Evolutionary conservation across 2,329 filamentous ascomycete species (phyloP), one percentile per base, ranked within the genome.

Genomic region (Lasiodiplodia theobromae): DNA sequence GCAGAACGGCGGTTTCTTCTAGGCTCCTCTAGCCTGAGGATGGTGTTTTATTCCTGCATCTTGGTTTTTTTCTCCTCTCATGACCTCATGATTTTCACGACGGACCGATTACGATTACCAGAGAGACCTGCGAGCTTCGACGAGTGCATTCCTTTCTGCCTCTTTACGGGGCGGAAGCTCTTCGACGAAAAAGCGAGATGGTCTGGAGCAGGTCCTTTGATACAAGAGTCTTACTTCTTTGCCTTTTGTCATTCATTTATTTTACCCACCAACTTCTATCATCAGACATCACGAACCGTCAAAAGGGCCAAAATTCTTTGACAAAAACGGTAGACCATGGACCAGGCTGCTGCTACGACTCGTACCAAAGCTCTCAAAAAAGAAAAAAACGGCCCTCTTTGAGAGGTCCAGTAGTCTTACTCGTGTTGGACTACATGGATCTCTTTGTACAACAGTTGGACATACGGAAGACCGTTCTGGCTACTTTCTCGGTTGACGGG

Each of bases 371-470:
- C 60, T 64, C 60, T 52, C 16, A n/a, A 47, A 47, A 47, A 47
- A 47, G 7, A 3, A 10, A 47, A 47, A 47, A 47, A 11, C 7
- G 18, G 60, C 37, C 11, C 47, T 62, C 31, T 38, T 38, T 64
- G 25, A 38, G 47, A 25, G 60, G n/a, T 52, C 18, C 31, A 10
- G 14, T 28, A 40, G 47, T 52, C 47, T 52, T 25, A 52, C 44
- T 4, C 44, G 5, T 52, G 21, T n/a, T 47, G 31, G 60, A 21
- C 47, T 38, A 51, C 40, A 11, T 64, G 60, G 60, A 64, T 52
- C 28, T 52, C 47, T 64, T 52, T 64, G 60, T 64, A 64, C 31
- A 64, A 64, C 60, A 64, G 28, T 52, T 64, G 60, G 60, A 64
- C 44, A 64, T 49, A 8, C 31, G 44, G 40, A 64, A 64, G 60